These are phyloP conservation scores for Skeletonema tropicum DNA, from an alignment of 108 stramenopile species.

Conservation along the genomic window DNA sequence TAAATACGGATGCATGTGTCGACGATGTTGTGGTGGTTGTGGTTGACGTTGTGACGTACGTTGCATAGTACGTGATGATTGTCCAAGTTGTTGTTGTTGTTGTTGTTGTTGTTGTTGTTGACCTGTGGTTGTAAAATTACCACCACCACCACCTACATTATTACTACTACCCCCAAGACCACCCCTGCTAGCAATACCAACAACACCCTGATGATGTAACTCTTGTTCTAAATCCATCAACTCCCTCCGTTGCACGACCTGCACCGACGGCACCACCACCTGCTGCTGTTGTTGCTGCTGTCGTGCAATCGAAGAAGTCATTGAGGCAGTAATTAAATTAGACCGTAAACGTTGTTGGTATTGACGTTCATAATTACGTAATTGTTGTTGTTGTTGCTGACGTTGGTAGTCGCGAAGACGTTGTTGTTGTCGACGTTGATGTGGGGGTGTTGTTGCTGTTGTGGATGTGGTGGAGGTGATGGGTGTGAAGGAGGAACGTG, in stretches of 20 bases:
- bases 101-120: no score
- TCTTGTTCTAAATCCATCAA: no score
- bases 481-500: background rate
- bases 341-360: background rate
- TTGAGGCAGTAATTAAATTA: background rate
- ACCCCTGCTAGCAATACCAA: no score
- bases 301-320: background rate
- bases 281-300: background rate
- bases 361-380: background rate
- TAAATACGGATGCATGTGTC: background rate
- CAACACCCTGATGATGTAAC: no score
- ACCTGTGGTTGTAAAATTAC: no score
- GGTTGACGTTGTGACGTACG: no score
- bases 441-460: background rate
- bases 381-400: background rate
- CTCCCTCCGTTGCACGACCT: background rate
- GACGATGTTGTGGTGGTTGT: no score
- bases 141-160: no score
- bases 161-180: no score
- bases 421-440: background rate
- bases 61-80: no score
- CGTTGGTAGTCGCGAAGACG: background rate
- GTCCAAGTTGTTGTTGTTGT: no score
- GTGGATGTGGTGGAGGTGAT: background rate
- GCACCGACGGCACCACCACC: no score